A percentile compares a stretch with the other conserved stretches of the same genome.
These are phyloP conservation scores for Chlamydomonas sp. DNA, from an alignment of 139 green algal species.

Conservation along the genomic window DNA sequence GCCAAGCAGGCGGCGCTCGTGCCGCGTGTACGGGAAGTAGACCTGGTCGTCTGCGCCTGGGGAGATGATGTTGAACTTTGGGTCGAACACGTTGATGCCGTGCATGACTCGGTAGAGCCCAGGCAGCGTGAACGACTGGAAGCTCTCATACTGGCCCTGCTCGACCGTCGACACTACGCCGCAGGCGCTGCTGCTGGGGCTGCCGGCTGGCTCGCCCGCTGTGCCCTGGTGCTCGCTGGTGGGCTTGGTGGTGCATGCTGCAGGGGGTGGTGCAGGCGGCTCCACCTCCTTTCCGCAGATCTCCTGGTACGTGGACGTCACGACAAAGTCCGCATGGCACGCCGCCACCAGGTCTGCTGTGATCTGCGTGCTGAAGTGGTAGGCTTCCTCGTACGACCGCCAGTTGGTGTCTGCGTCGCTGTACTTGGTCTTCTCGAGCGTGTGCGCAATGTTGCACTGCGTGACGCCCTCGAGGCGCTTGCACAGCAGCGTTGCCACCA, in stretches of 20 bases:
- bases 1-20: conserved; percentile 31
- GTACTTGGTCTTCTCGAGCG: conserved; percentile 84
- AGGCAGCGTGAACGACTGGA: conserved; percentile 72
- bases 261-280: too few species aligned
- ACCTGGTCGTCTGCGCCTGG: conserved; percentile 67
- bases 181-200: too few species aligned
- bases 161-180: too few species aligned
- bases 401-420: conserved; percentile 69
- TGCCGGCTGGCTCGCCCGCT: too few species aligned
- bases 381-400: conserved; percentile 49
- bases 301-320: conserved; percentile 68
- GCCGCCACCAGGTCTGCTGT: conserved; percentile 77
- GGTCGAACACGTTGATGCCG: conserved; percentile 34
- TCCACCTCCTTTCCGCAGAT: too few species aligned
- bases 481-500: conserved; percentile 66
- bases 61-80: conserved; percentile 78
- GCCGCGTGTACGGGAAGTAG: conserved; percentile 71
- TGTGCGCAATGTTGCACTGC: conserved; percentile 79
- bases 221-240: too few species aligned
- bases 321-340: conserved; percentile 78
- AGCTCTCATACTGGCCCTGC: conserved; percentile 73
- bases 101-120: conserved; percentile 51
- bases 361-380: conserved; percentile 80
- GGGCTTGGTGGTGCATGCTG: too few species aligned
- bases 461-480: conserved; percentile 49